Conservation (phyloP, 1,284 basidiomycete genomes). For the Microbotryum intermedium region DNA sequence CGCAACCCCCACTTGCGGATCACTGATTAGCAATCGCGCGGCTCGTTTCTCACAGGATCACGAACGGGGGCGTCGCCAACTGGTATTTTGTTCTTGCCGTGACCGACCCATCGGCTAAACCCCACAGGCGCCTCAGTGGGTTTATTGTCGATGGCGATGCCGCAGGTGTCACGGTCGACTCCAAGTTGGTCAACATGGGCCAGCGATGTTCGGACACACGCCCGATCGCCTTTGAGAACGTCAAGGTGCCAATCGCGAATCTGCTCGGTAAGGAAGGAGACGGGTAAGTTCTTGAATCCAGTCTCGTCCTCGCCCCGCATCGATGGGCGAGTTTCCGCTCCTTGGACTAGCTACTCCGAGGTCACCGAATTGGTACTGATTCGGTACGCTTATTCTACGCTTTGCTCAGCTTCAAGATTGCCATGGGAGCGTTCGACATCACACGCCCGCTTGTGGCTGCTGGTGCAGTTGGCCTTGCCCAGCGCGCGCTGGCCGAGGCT, state of each 20-base stretch:
- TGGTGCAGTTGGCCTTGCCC: conserved; percentile 48
- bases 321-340: no score
- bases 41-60: conserved; percentile 5
- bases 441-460: conserved; percentile 45
- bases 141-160: conserved; percentile 50
- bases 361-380: not conserved
- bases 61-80: conserved; percentile 44
- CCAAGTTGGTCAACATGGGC: conserved; percentile 54
- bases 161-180: conserved; percentile 44
- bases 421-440: conserved; percentile 49
- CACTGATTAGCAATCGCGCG: no score
- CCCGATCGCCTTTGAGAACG: conserved; percentile 46
- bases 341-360: not conserved
- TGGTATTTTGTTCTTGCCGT: conserved; percentile 51
- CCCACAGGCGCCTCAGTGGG: conserved; percentile 47
- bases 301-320: conserved; percentile 8
- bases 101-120: conserved; percentile 44
- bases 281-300: conserved; percentile 39
- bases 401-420: conserved; percentile 18
- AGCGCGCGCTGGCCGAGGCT: conserved; percentile 48
- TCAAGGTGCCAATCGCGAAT: conserved; percentile 43
- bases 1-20: conserved; percentile 21
- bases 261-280: conserved; percentile 47
- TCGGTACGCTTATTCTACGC: not conserved
- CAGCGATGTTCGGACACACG: conserved; percentile 51